phyloP scores from a whole-genome alignment of 345 rosid genomes.

The Corchorus capsularis region DNA sequence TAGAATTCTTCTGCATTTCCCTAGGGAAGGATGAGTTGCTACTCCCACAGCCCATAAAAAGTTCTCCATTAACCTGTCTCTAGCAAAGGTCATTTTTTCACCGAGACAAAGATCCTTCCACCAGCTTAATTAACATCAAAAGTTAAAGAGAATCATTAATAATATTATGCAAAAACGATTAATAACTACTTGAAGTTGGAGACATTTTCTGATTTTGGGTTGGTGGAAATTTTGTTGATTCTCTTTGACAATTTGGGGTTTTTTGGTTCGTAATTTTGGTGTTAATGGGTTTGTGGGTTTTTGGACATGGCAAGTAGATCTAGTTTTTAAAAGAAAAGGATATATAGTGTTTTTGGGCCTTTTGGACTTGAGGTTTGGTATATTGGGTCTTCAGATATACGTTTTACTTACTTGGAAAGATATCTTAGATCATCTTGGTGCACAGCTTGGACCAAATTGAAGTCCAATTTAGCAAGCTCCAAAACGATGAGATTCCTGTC shows the following conservation, averaged over 20 bases:
- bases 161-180: too few relatives aligned
- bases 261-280: too few relatives aligned
- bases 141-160: too few relatives aligned
- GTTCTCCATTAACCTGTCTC: constrained; percentile 42
- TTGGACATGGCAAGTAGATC: too few relatives aligned
- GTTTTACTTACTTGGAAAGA: constrained; percentile 29
- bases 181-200: too few relatives aligned
- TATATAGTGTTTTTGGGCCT: too few relatives aligned
- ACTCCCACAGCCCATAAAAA: constrained; percentile 39
- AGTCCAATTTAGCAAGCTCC: constrained; percentile 49
- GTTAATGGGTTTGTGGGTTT: too few relatives aligned
- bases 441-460: constrained; percentile 39
- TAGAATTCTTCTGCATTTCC: constrained; percentile 29
- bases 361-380: too few relatives aligned
- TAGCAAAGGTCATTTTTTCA: constrained; percentile 35
- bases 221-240: too few relatives aligned
- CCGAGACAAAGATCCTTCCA: constrained; percentile 37
- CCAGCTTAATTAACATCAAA: constrained; percentile 29
- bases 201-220: too few relatives aligned
- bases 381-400: not conserved
- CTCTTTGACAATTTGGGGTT: too few relatives aligned
- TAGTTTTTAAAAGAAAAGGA: too few relatives aligned
- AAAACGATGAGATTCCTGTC: constrained; percentile 33
- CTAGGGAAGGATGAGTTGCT: constrained; percentile 28
- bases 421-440: constrained; percentile 48